phyloP scores from a whole-genome alignment of 495 filamentous ascomycete species.

The Penicillium pulvis region DNA sequence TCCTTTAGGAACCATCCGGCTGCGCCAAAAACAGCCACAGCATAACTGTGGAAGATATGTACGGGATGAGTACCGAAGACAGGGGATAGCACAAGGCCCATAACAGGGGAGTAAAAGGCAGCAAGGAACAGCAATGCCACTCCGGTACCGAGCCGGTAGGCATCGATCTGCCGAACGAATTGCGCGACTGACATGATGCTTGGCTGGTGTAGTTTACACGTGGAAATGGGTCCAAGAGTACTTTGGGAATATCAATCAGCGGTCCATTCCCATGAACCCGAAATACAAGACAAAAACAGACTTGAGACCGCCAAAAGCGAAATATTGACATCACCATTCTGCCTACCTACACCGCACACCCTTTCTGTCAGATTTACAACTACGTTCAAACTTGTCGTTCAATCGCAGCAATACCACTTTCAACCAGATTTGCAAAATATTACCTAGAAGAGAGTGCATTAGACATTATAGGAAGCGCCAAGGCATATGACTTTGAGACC shows the following conservation, averaged over 20 bases:
- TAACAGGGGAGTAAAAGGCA: conserved; percentile 75
- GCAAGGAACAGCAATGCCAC: conserved; percentile 61
- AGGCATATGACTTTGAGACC: neutral
- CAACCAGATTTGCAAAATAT: neutral
- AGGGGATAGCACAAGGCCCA: conserved; percentile 73
- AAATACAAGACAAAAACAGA: neutral
- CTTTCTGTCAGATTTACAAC: neutral
- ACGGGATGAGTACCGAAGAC: conserved; percentile 83
- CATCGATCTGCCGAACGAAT: conserved; percentile 32
- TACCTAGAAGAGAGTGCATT: neutral
- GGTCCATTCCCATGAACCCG: neutral
- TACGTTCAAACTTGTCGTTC: neutral
- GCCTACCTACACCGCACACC: neutral
- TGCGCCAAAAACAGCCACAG: conserved; percentile 63
- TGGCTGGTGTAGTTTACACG: conserved; percentile 8
- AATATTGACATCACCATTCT: neutral
- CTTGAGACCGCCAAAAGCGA: conserved; percentile 5
- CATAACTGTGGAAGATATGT: conserved; percentile 66
- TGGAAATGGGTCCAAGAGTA: conserved; percentile 3
- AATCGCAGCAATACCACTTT: neutral
- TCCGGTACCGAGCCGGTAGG: conserved; percentile 33
- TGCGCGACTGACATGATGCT: conserved; percentile 30
- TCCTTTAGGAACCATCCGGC: conserved; percentile 62
- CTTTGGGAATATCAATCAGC: conserved; percentile 14
- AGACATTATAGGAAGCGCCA: neutral